Base-by-base conservation (phyloP, 352 stramenopile species). In the Globisporangium cylindrosporum region DNA sequence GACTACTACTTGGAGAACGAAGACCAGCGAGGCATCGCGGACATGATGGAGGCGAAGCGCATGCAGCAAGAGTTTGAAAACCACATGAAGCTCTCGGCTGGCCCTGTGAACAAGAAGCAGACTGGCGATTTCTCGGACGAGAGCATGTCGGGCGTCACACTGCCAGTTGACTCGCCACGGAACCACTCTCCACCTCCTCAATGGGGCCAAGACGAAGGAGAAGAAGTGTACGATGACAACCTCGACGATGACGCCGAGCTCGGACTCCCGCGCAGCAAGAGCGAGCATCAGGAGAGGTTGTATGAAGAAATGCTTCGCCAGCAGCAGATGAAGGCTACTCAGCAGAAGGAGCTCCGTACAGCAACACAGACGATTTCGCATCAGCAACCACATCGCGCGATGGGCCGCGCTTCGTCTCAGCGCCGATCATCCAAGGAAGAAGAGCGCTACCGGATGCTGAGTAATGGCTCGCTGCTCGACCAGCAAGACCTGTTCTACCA, bases 21-120 rank as follows among this genome's bases (percentile, higher is more conserved):
- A 41, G 82, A 90, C 43, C 72, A 59, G 0, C 66, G 69, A 18
- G 82, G 71, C 9, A 66, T 89, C 3, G 76, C 79, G 4, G 82
- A 86, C 62, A 90, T 91, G 66, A 58, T 87, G 48, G 85, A 87
- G 25, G 82, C 82, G 18, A 87, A 90, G 61, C 80, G 78, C 14
- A 89, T 91, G 81, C 70, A 91, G 48, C 70, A 71, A 6, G 81
- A 89, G 69, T 91, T 91, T 68, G 76, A 92, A 49, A 74, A 84
- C 3, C 62, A 85, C 18, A 66, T 88, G 2, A 74, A 79, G 24
- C 70, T 66, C 2, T 73, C 66, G 48, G 6, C 43, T 59, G 61
- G 55, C 12, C 59, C 41, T 22, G 59, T 48, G 18, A 24, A 7
- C 10, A 63, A 63, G 22, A 32, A 63, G 22, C 62, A 43, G 22